Evolutionary conservation across 1,284 basidiomycete species (phyloP).

Genomic region (Crucibulum cyathiforme): DNA sequence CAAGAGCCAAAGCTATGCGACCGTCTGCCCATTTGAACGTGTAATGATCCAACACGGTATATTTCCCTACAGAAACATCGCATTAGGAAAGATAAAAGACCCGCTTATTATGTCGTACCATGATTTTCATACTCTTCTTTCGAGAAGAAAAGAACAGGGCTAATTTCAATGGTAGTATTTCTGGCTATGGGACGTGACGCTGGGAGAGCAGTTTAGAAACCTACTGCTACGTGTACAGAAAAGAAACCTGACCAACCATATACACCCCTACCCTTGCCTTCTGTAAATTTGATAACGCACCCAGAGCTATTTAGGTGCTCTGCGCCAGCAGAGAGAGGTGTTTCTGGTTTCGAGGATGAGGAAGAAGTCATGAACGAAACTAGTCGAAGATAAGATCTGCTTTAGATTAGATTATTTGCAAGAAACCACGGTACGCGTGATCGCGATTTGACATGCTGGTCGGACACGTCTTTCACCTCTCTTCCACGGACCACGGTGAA

Average conservation of each 20-base stretch:
- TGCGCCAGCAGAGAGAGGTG: constrained; percentile 15
- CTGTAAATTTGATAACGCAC: constrained; percentile 40
- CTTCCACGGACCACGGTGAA: too few relatives aligned
- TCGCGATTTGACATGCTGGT: not conserved
- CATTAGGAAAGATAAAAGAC: not conserved
- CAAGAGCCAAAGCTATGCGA: constrained; percentile 86
- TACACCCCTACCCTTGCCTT: constrained; percentile 67
- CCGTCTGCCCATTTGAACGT: constrained; percentile 85
- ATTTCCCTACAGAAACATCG: constrained; percentile 36
- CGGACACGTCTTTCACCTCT: constrained; percentile 2
- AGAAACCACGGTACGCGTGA: not conserved
- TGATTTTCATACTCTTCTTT: constrained; percentile 75
- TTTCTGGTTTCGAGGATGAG: constrained; percentile 5
- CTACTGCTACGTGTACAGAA: not conserved
- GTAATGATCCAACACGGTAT: constrained; percentile 84
- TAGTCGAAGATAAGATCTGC: not conserved
- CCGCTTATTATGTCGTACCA: constrained; percentile 37
- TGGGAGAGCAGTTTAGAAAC: constrained; percentile 30
- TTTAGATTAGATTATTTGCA: not conserved
- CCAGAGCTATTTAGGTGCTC: constrained; percentile 38
- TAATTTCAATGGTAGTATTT: constrained; percentile 78
- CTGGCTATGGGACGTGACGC: constrained; percentile 66
- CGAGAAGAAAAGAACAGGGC: constrained; percentile 84
- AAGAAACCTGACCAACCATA: constrained; percentile 51
- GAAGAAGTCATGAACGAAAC: constrained; percentile 5